Base-by-base conservation (phyloP, 768 basidiomycete species). In the Mycena venus region DNA sequence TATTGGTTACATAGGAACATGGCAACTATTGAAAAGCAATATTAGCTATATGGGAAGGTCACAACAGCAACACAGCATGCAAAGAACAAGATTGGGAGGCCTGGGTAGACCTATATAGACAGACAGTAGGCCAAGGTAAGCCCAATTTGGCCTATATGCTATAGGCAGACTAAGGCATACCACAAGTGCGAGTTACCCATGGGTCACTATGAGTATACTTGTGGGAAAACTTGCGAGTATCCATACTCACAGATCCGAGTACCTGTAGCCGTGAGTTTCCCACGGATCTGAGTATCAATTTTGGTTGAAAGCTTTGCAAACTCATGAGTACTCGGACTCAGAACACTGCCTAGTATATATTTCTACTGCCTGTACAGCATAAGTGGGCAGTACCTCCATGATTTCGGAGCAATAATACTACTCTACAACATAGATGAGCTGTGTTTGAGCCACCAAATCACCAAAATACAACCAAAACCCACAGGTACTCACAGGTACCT, bases 401-500 rank as follows among this genome's bases (percentile, higher is more conserved):
- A 44, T 11, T 44, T 44, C 42, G 4, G 17, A 51, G 49, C 49
- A 51, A 51, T 51, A 25, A 51, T 51, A 51, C 49, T n/a, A 51
- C 49, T 51, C 49, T 51, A 51, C 21, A 51, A 51, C 49, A 51
- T 51, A 51, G 19, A 47, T 47, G 44, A 9, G 44, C 8, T 47
- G 44, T 47, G 44, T 47, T 47, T 47, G 44, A 47, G 44, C 44
- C 8, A 47, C 44, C n/a, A n/a, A 47, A 47, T 47, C 44, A 47
- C 44, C n/a, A 47, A 47, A 47, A 47, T 47, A 47, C 44, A 47
- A 47, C 44, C 44, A 47, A 47, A 53, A 53, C 51, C 51, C 51
- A 56, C 55, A 56, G 55, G 29, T 31, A 56, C 55, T 56, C 55
- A 56, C 55, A 56, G 55, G 55, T 56, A 56, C 55, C 27, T 56